Conservation (phyloP, 345 rosid species). For the Eutrema yunnanense region DNA sequence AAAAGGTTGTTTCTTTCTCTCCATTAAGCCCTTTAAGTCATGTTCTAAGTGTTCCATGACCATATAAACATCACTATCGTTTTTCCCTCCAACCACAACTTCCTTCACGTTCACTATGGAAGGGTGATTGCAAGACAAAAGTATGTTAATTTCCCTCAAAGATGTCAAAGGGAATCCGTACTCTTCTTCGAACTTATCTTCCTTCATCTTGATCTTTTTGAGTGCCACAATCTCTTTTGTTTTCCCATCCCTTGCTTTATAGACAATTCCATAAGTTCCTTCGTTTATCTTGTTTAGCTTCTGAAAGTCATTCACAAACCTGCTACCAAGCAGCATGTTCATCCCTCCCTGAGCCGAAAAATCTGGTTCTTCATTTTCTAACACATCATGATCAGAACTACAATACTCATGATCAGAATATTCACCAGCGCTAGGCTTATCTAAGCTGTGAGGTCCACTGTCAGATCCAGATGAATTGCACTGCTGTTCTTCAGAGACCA, state of each 20-base stretch:
- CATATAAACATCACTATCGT: conserved; percentile 54
- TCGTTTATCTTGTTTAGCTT: conserved; percentile 71
- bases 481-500: conserved; percentile 24
- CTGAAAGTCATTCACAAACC: conserved; percentile 62
- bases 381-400: conserved; percentile 16
- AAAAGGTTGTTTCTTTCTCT: conserved; percentile 59
- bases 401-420: conserved; percentile 29
- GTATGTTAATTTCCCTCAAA: conserved; percentile 83
- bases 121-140: conserved; percentile 64
- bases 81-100: conserved; percentile 63
- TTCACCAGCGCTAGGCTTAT: conserved; percentile 21
- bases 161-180: conserved; percentile 77
- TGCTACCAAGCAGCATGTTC: conserved; percentile 61
- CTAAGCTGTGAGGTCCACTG: conserved; percentile 21
- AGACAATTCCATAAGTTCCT: conserved; percentile 88
- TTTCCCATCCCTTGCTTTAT: conserved; percentile 65
- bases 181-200: conserved; percentile 54
- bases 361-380: conserved; percentile 30
- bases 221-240: conserved; percentile 70
- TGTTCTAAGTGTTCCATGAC: conserved; percentile 95
- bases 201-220: conserved; percentile 77
- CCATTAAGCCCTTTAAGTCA: conserved; percentile 69
- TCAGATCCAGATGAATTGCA: conserved; percentile 29
- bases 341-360: conserved; percentile 27
- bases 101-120: conserved; percentile 73